Base-by-base conservation (phyloP, 148 eudicot species). In the Nepenthes gracilis region DNA sequence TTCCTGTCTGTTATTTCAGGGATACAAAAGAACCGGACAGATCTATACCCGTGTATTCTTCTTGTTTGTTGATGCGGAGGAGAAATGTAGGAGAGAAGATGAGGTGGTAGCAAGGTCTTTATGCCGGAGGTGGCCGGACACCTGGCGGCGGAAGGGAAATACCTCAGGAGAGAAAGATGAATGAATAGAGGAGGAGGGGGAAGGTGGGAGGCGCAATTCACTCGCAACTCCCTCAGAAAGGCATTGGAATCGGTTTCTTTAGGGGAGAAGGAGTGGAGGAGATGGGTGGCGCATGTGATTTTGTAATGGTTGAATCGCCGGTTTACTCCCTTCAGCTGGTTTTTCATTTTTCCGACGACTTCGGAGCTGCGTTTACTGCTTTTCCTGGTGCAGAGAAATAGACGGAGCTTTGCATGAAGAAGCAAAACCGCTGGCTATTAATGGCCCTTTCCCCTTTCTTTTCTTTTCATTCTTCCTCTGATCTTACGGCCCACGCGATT, bases 251-350 rank as follows among this genome's bases (percentile, higher is more conserved):
- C 34, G 57, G 68, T 61, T 71, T 67, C 49, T 67, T 59, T 57
- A 65, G 52, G 64, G 54, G 12, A 33, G 9, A 35, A 5, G 9
- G 13, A 55, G 55, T 51, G 35, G 23, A 59, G 43, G 9, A 60
- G 5, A 48, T 37, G 33, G 36, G 36, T 48, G 66, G 61, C 66
- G 49, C 43, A 2, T 49, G 53, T 49, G 53, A 75, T 63, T 63
- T 67, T 67, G 58, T 58, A 55, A 63, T 71, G 72, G 15, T 71
- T 55, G 63, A 66, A 59, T 54, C 61, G 67, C 72, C 60, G 13
- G 35, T 0, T 6, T 35, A 33, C n/a, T 75, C 43, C 51, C 37
- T 61, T 69, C 66, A 70, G 57, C 56, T 58, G 43, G 38, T 57
- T 65, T 54, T 60, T 35, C 23, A 23, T 23, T 23, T 32, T 9